Conservation (phyloP, 352 stramenopile species). For the Phytophthora cryptogea region DNA sequence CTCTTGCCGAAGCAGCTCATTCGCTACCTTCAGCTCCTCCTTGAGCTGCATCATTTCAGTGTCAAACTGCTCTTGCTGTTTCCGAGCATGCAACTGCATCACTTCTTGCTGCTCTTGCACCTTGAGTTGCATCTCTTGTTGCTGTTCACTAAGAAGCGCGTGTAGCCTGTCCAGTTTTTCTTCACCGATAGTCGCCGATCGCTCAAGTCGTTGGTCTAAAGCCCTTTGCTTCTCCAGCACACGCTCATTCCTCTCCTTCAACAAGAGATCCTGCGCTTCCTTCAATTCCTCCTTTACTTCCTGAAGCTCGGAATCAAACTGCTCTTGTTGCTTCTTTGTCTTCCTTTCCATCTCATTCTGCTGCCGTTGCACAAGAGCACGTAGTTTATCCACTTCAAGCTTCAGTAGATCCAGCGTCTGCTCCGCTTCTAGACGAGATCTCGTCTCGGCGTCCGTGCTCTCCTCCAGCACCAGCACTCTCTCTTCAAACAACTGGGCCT, state of each 20-base stretch:
- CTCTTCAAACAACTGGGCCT: slow-evolving; percentile 40
- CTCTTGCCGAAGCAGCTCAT: slow-evolving; percentile 57
- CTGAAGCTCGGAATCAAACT: slow-evolving; percentile 43
- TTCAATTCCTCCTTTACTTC: slow-evolving; percentile 46
- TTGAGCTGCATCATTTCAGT: slow-evolving; percentile 41
- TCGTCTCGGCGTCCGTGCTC: slow-evolving; percentile 57
- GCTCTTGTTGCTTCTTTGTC: slow-evolving; percentile 30
- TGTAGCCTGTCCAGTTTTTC: slow-evolving; percentile 27
- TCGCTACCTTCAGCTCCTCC: slow-evolving; percentile 46
- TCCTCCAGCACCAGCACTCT: slow-evolving; percentile 64
- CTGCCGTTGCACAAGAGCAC: slow-evolving; percentile 54
- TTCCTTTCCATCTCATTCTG: slow-evolving; percentile 50
- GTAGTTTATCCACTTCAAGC: slow-evolving; percentile 70
- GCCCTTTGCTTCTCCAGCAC: slow-evolving; percentile 65
- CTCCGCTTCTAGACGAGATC: slow-evolving; percentile 56
- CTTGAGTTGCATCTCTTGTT: slow-evolving; percentile 48
- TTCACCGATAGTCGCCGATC: slow-evolving; percentile 17
- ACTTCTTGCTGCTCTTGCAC: slow-evolving; percentile 59
- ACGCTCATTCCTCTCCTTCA: slow-evolving; percentile 57
- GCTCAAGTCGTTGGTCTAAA: slow-evolving; percentile 49
- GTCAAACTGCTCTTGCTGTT: slow-evolving; percentile 32
- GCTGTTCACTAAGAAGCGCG: slow-evolving; percentile 20
- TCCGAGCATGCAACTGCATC: slow-evolving; percentile 36
- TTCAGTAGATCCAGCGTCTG: slow-evolving; percentile 76
- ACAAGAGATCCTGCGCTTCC: slow-evolving; percentile 55